Base-by-base conservation (phyloP, 768 basidiomycete genomes). In the Suillus clintonianus region DNA sequence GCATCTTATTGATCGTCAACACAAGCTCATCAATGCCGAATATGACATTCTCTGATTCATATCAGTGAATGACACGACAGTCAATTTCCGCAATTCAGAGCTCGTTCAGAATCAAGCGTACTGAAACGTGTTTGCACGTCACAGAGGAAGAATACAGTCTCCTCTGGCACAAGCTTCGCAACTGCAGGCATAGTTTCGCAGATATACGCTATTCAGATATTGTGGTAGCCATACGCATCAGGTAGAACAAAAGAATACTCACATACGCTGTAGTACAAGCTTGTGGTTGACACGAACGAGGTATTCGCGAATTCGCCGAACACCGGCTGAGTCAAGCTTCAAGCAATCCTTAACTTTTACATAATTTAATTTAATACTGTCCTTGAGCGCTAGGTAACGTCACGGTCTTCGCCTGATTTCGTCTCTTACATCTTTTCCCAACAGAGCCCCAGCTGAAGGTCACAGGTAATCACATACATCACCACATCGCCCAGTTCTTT, bases 71-170 rank as follows among this genome's bases (percentile, higher is more conserved):
- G 22, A 41, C 50, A 50, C 43, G 36, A 50, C 43, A 41, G 30
- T 45, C 39, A 54, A 59, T 30, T 56, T 11, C 13, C 3, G 27
- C 8, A 8, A 47, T 50, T 19, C 10, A 1, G n/a, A 41, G 19
- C 24, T 22, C 19, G 27, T 61, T 36, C 48, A 22, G n/a, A 59
- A 36, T 5, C 34, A 22, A 51, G 63, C 86, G 65, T 68, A 93
- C 92, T 78, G 77, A 94, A 90, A 66, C 85, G 84, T 9, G 84
- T 80, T 77, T 96, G 95, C 2, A 96, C 76, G 74, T 97, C 95
- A 73, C 95, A 97, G 32, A 94, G 78, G 63, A 96, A 84, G 80
- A 97, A 86, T 55, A 90, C 71, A 17, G 85, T 77, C 22, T 68
- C 68, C 3, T 66, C 68, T 45, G 73, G 88, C 77, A 67, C 76